Evolutionary conservation across 148 eudicot genomes (phyloP), one percentile per base, ranked within the genome.

Genomic region (Vaccinium myrtillus): DNA sequence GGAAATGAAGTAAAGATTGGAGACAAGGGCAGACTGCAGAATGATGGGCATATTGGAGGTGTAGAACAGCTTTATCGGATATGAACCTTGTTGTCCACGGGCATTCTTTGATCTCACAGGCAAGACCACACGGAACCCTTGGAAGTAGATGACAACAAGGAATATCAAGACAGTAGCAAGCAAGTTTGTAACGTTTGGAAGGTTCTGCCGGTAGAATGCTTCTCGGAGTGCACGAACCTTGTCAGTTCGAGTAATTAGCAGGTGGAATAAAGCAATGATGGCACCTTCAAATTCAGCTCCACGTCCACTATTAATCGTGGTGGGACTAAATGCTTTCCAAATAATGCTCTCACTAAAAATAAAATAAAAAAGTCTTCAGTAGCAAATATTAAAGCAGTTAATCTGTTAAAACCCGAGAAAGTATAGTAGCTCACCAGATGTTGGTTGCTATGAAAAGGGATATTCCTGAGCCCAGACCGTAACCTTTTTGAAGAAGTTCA

Each of bases 31-130:
- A 86, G 98, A 95, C 80, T 95, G 98, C 78, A 95, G 93, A 77
- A 95, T 95, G 82, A 95, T 95, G 36, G 98, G 98, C 98, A 95
- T 95, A 89, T 95, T 95, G 70, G 98, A 95, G 86, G 98, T 95
- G 93, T 95, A 95, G 78, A 95, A 95, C 84, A 95, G 86, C 90
- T 95, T 95, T 75, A 95, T 95, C 65, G 98, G 98, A 79, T 95
- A 95, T 32, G 96, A 95, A 5, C 96, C 96, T 77, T 93, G 97
- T 85, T 95, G 98, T 70, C 98, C 98, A 87, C 98, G 94, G 25
- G 98, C 98, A 78, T 95, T 95, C 92, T 95, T 95, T 61, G 98
- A 93, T 78, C 95, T 82, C 65, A 93, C 95, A 69, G 98, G 98
- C 88, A 95, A 88, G 82, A 95, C 94, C 69, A 95, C 98, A 27